phyloP scores from a whole-genome alignment of 352 stramenopile genomes.

The Phytopythium helicoides region DNA sequence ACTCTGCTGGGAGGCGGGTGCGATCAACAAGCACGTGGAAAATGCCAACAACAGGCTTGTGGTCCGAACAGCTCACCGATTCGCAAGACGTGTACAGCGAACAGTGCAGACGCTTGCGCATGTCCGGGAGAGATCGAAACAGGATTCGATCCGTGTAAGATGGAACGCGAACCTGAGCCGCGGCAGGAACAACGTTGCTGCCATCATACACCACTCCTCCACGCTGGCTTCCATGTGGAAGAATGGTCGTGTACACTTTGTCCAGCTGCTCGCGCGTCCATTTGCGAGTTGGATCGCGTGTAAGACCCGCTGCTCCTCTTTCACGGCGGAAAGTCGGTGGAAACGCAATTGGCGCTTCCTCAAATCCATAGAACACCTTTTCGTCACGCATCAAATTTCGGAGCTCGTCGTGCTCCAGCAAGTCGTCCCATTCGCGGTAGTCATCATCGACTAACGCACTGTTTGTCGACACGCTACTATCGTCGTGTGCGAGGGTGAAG shows the following conservation, averaged over 20 bases:
- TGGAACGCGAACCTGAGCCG: slow-evolving; percentile 46
- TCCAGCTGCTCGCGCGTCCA: slow-evolving; percentile 22
- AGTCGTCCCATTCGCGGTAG: slow-evolving; percentile 52
- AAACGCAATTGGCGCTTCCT: slow-evolving; percentile 73
- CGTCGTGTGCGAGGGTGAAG: background rate
- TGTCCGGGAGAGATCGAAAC: slow-evolving; percentile 72
- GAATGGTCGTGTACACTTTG: slow-evolving; percentile 54
- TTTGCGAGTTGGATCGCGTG: background rate
- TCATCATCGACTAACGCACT: slow-evolving; percentile 41
- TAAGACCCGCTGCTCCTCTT: slow-evolving; percentile 29
- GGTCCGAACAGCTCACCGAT: slow-evolving; percentile 71
- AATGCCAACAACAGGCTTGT: slow-evolving; percentile 77
- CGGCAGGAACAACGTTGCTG: background rate
- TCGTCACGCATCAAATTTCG: slow-evolving; percentile 43
- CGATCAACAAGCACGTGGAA: slow-evolving; percentile 72
- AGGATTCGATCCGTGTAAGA: slow-evolving; percentile 91
- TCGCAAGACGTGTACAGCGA: slow-evolving; percentile 74
- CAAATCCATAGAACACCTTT: slow-evolving; percentile 77
- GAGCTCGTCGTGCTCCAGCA: slow-evolving; percentile 74
- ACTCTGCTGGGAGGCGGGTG: slow-evolving; percentile 45
- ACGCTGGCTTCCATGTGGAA: slow-evolving; percentile 36
- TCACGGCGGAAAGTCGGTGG: slow-evolving; percentile 74
- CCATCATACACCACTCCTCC: slow-evolving; percentile 2
- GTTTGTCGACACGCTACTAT: slow-evolving; percentile 23
- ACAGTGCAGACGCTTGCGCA: slow-evolving; percentile 60